phyloP scores from a whole-genome alignment of 495 filamentous ascomycete species.

The Penicillium coprophilum region DNA sequence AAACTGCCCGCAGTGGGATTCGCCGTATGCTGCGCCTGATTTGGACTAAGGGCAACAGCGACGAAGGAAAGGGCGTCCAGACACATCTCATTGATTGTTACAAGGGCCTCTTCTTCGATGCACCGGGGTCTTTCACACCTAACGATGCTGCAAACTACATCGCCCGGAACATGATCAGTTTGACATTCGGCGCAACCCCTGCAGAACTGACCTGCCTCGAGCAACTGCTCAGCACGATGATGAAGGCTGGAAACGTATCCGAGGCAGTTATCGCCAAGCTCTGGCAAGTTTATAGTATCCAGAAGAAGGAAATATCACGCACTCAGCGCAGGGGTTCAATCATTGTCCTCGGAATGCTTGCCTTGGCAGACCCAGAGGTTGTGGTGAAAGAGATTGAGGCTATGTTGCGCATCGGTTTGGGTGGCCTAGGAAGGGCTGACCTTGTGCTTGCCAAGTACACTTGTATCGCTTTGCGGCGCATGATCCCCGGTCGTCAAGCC shows the following conservation, averaged over 20 bases:
- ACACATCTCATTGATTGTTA: constrained; percentile 97
- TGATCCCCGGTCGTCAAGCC: constrained; percentile 79
- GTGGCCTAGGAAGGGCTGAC: constrained; percentile 73
- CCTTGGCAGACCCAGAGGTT: constrained; percentile 86
- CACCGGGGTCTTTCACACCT: constrained; percentile 77
- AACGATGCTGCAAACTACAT: constrained; percentile 97
- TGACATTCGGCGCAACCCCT: constrained; percentile 91
- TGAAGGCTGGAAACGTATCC: constrained; percentile 83
- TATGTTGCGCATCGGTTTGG: constrained; percentile 87
- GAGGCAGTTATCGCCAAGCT: constrained; percentile 87
- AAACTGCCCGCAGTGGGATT: constrained; percentile 85
- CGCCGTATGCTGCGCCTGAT: constrained; percentile 93
- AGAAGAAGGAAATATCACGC: constrained; percentile 87
- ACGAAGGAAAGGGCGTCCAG: constrained; percentile 98
- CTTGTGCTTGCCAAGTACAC: constrained; percentile 91
- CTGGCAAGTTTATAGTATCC: constrained; percentile 96
- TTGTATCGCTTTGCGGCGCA: constrained; percentile 85
- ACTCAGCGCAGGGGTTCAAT: constrained; percentile 92
- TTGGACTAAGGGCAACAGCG: constrained; percentile 99
- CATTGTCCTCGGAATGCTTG: constrained; percentile 96
- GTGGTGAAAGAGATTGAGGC: constrained; percentile 91
- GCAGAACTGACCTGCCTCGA: constrained; percentile 94
- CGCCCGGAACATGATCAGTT: constrained; percentile 96
- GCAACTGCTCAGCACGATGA: constrained; percentile 94
- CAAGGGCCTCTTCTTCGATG: constrained; percentile 91